phyloP scores from a whole-genome alignment of 371 early-diverging fungal species.

The Cokeromyces recurvatus region DNA sequence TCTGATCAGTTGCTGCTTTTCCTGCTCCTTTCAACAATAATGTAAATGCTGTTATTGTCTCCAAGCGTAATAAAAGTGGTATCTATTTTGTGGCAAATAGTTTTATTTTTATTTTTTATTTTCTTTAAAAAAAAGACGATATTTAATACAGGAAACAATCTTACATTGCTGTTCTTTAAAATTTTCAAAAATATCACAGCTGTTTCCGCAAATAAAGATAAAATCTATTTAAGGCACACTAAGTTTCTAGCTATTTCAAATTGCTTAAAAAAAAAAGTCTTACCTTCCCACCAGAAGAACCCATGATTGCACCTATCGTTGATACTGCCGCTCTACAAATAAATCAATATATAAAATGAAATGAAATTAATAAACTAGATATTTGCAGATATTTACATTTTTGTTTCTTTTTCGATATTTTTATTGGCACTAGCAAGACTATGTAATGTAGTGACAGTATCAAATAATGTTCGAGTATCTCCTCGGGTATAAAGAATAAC shows the following conservation, averaged over 20 bases:
- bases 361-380: no score
- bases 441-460: constrained; percentile 72
- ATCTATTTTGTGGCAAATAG: no score
- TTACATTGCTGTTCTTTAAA: constrained; percentile 66
- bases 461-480: constrained; percentile 70
- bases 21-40: constrained; percentile 74
- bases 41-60: constrained; percentile 66
- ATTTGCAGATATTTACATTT: constrained; percentile 53
- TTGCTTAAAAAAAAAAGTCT: neutral
- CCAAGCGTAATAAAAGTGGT: constrained; percentile 64
- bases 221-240: constrained; percentile 39
- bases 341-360: no score
- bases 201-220: constrained; percentile 80
- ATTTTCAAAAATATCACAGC: constrained; percentile 57
- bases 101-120: no score
- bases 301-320: constrained; percentile 69
- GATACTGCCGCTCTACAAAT: constrained; percentile 75
- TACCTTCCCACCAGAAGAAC: constrained; percentile 62
- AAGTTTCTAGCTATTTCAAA: neutral
- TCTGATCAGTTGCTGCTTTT: constrained; percentile 67
- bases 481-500: constrained; percentile 67
- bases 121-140: no score
- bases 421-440: constrained; percentile 60
- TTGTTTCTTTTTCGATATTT: constrained; percentile 61
- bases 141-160: no score